These are phyloP conservation scores for Cydonia oblonga DNA, from an alignment of 331 rosid species.

Conservation along the genomic window DNA sequence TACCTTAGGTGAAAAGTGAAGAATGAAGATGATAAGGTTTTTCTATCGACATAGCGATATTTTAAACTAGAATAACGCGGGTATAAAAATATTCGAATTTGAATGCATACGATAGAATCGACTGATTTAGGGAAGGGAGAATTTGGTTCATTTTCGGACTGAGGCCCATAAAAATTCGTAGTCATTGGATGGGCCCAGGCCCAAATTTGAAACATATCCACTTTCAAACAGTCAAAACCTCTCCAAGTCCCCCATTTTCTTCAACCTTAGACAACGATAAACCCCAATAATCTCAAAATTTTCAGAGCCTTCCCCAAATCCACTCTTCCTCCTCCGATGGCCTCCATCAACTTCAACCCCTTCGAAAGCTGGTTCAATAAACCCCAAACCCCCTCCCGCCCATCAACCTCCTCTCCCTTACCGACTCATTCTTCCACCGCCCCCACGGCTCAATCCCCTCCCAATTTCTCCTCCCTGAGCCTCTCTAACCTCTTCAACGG, in stretches of 20 bases:
- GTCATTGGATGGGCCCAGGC: neutral
- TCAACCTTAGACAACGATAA: neutral
- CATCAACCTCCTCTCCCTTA: slow-evolving; percentile 21
- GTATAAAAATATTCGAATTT: no score
- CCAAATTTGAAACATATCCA: neutral
- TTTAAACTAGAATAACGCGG: no score
- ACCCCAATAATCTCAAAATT: neutral
- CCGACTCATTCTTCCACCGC: slow-evolving; percentile 13
- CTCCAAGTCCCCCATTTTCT: neutral
- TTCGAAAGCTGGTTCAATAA: slow-evolving; percentile 66
- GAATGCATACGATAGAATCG: no score
- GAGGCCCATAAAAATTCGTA: no score
- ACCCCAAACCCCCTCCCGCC: slow-evolving; percentile 50
- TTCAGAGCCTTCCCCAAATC: neutral
- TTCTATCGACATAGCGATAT: no score
- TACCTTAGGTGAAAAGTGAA: no score
- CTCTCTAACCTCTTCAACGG: slow-evolving; percentile 29
- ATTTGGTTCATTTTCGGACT: no score
- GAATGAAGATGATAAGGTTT: no score
- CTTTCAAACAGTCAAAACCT: neutral
- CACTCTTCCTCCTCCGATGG: slow-evolving; percentile 26
- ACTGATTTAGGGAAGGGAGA: no score
- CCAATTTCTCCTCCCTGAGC: slow-evolving; percentile 52
- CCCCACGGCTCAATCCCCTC: neutral
- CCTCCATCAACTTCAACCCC: slow-evolving; percentile 70